Conservation (phyloP, 345 rosid species). For the Noccaea bulbosa region DNA sequence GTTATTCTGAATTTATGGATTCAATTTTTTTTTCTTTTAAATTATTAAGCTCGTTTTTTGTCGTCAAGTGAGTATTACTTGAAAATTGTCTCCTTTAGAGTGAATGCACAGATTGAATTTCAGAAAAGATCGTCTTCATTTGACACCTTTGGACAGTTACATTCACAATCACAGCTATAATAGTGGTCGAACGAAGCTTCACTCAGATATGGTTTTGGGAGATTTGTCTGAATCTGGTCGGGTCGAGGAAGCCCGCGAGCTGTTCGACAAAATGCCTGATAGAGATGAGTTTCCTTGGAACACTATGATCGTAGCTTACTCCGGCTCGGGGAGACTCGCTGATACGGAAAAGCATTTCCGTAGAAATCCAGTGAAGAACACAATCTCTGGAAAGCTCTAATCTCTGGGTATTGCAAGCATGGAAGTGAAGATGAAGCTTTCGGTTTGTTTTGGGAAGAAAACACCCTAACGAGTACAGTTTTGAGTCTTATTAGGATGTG, state of each 20-base stretch:
- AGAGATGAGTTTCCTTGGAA: constrained; percentile 85
- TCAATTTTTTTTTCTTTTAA: no score
- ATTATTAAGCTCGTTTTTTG: no score
- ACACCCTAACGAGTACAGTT: constrained; percentile 60
- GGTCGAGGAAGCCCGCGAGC: constrained; percentile 62
- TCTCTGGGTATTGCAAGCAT: constrained; percentile 69
- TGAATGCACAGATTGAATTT: constrained; percentile 43
- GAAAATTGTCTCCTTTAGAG: not conserved
- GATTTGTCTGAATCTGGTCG: constrained; percentile 59
- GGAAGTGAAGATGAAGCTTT: constrained; percentile 65
- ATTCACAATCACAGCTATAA: constrained; percentile 16
- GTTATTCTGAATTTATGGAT: no score
- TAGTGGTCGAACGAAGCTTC: constrained; percentile 45
- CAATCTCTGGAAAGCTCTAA: constrained; percentile 84
- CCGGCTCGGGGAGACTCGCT: constrained; percentile 58
- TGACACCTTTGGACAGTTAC: constrained; percentile 21
- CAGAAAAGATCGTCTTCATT: constrained; percentile 15
- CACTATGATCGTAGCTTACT: constrained; percentile 78
- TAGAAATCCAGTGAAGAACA: constrained; percentile 56
- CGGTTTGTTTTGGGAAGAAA: constrained; percentile 50
- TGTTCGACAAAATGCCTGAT: constrained; percentile 73
- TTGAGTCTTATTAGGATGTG: constrained; percentile 76
- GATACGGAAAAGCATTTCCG: constrained; percentile 62
- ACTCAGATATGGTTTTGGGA: constrained; percentile 49
- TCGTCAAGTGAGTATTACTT: no score